phyloP scores from a whole-genome alignment of 306 rosid genomes.

The Vicia faba region DNA sequence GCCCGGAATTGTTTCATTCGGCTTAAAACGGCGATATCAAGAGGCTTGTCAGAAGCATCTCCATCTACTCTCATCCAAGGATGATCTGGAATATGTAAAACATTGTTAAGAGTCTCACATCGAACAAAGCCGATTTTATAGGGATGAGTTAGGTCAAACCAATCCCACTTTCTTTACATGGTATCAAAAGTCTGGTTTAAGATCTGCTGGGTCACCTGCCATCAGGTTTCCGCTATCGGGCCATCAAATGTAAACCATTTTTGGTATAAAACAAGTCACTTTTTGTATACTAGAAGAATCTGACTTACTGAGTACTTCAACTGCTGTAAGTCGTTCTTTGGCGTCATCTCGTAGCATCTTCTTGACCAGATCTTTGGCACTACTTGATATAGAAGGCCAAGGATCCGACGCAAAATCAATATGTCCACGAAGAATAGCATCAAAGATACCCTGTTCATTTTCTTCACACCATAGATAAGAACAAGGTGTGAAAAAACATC shows the following conservation, averaged over 20 bases:
- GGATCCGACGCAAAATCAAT: constrained; percentile 85
- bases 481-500: constrained; percentile 32
- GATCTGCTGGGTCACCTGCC: too few relatives aligned
- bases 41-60: constrained; percentile 88
- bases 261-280: background rate
- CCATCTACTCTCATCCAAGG: constrained; percentile 99
- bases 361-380: constrained; percentile 90
- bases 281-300: constrained; percentile 24
- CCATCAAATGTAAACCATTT: too few relatives aligned
- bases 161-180: too few relatives aligned
- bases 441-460: constrained; percentile 87
- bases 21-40: constrained; percentile 88
- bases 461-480: constrained; percentile 56
- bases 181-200: too few relatives aligned
- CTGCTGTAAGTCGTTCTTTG: constrained; percentile 76
- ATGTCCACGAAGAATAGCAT: constrained; percentile 84
- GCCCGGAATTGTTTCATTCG: constrained; percentile 99
- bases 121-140: too few relatives aligned
- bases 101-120: too few relatives aligned
- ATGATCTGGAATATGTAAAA: constrained; percentile 64
- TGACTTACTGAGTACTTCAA: constrained; percentile 83
- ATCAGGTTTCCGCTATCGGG: too few relatives aligned
- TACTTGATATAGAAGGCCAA: constrained; percentile 90
- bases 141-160: too few relatives aligned
- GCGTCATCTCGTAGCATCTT: constrained; percentile 77